Evolutionary conservation across 1,139 yeast genomes (phyloP), one percentile per base, ranked within the genome.

Genomic region (Yamadazyma kanchanaburiensis): DNA sequence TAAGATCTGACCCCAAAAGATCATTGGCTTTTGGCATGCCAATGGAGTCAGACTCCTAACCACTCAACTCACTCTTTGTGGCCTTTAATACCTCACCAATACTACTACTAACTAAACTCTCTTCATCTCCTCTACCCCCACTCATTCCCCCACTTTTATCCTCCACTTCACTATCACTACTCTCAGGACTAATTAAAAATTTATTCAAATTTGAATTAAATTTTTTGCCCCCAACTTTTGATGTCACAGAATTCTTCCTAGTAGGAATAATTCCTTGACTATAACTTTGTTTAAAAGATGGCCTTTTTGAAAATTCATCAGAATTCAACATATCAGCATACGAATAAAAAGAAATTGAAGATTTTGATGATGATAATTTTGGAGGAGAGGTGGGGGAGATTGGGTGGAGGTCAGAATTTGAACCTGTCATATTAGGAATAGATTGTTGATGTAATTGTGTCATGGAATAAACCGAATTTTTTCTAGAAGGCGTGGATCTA

Each of bases 291-390:
- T 55, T 58, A 43, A 60, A 58, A 12, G 80, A 67, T 14, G 86
- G 86, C 52, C 85, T 69, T 50, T 80, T 70, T 23, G 72, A 60
- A 37, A 59, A 61, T 51, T 67, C 84, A 50, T 81, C 88, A 47
- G 71, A 77, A 42, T 65, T 72, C 38, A 84, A 70, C 70, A 85
- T 72, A 45, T 85, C 95, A 4, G 91, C 94, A 52, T 81, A 85
- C 4, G 89, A 80, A 49, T 77, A 82, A 53, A 84, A 84, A 27
- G 79, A 74, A 24, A 83, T 62, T 2, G 78, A 63, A n/a, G 80
- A 78, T 35, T 67, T 57, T 10, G 68, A 56, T 28, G 55, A 45
- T 22, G 51, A 45, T 43, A 57, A 64, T 49, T 54, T 64, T 35
- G 59, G 77, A 3, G 73, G 70, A 6, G 66, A 57, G 30, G 54